Conservation (phyloP, 805 yeast species). For the Candida takata region DNA sequence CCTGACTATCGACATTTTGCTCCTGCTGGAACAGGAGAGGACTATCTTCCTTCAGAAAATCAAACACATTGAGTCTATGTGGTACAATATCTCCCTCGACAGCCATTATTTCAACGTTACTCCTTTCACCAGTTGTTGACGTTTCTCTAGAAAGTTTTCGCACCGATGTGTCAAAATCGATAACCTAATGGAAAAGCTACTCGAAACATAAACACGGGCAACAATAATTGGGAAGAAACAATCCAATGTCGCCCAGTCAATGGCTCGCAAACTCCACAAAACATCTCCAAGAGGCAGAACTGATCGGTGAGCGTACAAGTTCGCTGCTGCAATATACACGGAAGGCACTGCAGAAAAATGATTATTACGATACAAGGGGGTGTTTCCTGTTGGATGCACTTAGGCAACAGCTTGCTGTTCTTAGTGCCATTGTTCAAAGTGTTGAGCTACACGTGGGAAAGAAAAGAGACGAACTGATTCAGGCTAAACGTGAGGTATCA, state of each 20-base stretch:
- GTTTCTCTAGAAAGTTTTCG: not conserved
- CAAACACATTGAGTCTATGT: conserved; percentile 10
- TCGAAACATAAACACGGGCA: not conserved
- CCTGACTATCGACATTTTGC: conserved; percentile 15
- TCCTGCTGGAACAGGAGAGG: conserved; percentile 5
- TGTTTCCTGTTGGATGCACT: conserved; percentile 39
- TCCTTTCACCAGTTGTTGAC: conserved; percentile 3
- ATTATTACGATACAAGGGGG: conserved; percentile 35
- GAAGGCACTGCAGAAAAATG: conserved; percentile 32
- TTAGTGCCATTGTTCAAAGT: not conserved
- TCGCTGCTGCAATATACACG: conserved; percentile 29
- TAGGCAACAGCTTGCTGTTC: conserved; percentile 38
- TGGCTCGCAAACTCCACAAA: conserved; percentile 43
- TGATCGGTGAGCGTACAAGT: conserved; percentile 46
- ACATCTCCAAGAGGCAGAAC: conserved; percentile 42
- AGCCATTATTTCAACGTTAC: conserved; percentile 2
- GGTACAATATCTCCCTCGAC: not conserved
- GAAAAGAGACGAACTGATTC: not conserved
- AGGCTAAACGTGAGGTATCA: conserved; percentile 23
- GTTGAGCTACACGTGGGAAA: not conserved
- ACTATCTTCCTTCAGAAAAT: conserved; percentile 11
- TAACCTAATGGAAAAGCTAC: no score
- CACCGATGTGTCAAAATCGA: conserved; percentile 2
- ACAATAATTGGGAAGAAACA: not conserved
- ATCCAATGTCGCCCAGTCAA: not conserved